Base-by-base conservation (phyloP, 2,329 filamentous ascomycete species). In the Verticillium zaregamsianum region DNA sequence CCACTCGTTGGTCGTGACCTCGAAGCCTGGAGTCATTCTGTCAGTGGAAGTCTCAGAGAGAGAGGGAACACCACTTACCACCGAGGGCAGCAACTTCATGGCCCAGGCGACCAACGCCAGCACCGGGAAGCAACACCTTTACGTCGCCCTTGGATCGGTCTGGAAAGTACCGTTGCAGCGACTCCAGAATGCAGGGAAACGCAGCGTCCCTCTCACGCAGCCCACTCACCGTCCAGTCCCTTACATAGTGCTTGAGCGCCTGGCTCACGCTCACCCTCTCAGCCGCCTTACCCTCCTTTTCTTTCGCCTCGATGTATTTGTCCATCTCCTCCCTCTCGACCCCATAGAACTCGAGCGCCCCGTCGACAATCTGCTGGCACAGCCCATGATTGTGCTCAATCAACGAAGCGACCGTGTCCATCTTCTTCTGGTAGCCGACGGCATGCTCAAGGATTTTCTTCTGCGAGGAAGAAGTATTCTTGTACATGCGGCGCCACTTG, bases 1-100 rank as follows among this genome's bases (percentile, higher is more conserved):
- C 80, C 80, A 86, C 69, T 87, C 84, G 65, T 86, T 86, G 59
- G 79, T 72, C 0, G 81, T 83, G 0, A 85, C 83, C 28, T 83
- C 73, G 61, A 83, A 83, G 1, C 74, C 79, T 78, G 3, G 23
- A 9, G 57, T 23, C 45, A 3, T 11, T 23, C 45, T 49, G 45
- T 49, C n/a, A 59, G 15, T 8, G 15, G 23, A 32, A 25, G 20
- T 1, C 5, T 12, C 5, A 5, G 5, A 35, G 14, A 17, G 6
- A 17, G 32, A 55, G 7, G 45, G 11, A 12, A 55, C 54, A 31
- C 14, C 3, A 61, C 65, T 60, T 62, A 77, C 74, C 72, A 65
- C 73, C 75, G 2, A 84, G 72, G 0, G 66, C 68, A 0, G 80
- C 74, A 5, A 86, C 73, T 40, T 86, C 82, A 62, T 83, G 79